phyloP scores from a whole-genome alignment of 371 early-diverging fungal genomes.

The Racocetra persica region DNA sequence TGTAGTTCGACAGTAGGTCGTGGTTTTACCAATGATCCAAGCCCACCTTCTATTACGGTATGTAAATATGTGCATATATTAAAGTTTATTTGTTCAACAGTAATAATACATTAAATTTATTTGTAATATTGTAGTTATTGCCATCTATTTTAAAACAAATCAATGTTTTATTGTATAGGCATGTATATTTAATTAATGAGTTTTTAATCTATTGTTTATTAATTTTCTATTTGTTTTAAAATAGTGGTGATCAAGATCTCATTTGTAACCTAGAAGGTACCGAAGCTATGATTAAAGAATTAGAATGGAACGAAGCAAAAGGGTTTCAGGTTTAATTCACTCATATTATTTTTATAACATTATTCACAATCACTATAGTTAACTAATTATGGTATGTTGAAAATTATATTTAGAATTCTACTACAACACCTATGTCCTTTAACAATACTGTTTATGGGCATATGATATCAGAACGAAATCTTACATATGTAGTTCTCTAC shows the following conservation, averaged over 20 bases:
- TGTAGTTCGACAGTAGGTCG: slow-evolving; percentile 63
- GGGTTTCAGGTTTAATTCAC: slow-evolving; percentile 65
- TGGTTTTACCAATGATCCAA: slow-evolving; percentile 57
- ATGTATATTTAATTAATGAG: not conserved
- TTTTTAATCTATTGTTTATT: not conserved
- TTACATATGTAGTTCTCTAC: slow-evolving; percentile 71
- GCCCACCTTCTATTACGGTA: slow-evolving; percentile 60
- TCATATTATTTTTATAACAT: not conserved
- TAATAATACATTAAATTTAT: not conserved
- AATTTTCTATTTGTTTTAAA: not conserved
- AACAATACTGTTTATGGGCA: slow-evolving; percentile 64
- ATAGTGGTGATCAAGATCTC: slow-evolving; percentile 82
- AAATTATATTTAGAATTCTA: slow-evolving; percentile 9
- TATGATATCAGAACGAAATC: slow-evolving; percentile 67
- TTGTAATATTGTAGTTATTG: slow-evolving; percentile 49
- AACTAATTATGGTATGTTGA: not conserved
- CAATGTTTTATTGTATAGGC: slow-evolving; percentile 69
- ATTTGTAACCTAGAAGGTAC: slow-evolving; percentile 84
- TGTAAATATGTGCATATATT: slow-evolving; percentile 24
- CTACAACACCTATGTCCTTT: slow-evolving; percentile 57
- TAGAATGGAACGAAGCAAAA: slow-evolving; percentile 77
- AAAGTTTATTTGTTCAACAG: not conserved
- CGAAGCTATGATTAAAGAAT: slow-evolving; percentile 68
- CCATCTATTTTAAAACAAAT: slow-evolving; percentile 66
- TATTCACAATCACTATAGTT: not conserved